Evolutionary conservation across 73 alveolate genomes (phyloP).

Genomic region (Paraurostyla sp.): DNA sequence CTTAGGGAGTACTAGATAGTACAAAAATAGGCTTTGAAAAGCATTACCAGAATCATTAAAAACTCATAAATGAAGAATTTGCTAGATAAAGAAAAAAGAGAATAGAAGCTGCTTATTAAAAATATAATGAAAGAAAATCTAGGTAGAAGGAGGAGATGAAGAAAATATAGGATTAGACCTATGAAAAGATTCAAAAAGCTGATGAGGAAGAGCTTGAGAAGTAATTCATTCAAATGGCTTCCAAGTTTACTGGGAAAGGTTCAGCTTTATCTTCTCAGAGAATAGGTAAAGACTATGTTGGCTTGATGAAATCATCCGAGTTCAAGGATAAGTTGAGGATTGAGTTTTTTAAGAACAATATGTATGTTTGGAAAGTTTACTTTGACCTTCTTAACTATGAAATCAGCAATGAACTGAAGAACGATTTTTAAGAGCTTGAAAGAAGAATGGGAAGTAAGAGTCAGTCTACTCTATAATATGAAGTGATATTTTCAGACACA

Average conservation of each 20-base stretch:
- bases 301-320: slow-evolving; percentile 46
- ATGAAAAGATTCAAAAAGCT: slow-evolving; percentile 54
- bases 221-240: slow-evolving; percentile 15
- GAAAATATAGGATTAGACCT: slow-evolving; percentile 48
- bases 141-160: slow-evolving; percentile 23
- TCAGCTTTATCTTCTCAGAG: slow-evolving; percentile 33
- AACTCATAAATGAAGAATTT: not conserved
- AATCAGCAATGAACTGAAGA: slow-evolving; percentile 60
- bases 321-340: slow-evolving; percentile 39
- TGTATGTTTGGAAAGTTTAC: slow-evolving; percentile 65
- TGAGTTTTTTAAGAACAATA: slow-evolving; percentile 48
- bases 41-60: slow-evolving; percentile 26
- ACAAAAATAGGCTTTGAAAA: slow-evolving; percentile 33
- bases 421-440: slow-evolving; percentile 56
- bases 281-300: slow-evolving; percentile 19
- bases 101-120: slow-evolving; percentile 11
- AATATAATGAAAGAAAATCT: slow-evolving; percentile 24
- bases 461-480: not conserved
- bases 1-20: not conserved
- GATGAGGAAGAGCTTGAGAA: slow-evolving; percentile 51
- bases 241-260: slow-evolving; percentile 31
- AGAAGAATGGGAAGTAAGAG: not conserved
- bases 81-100: not conserved
- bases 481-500: slow-evolving; percentile 66
- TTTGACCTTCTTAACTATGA: slow-evolving; percentile 66